Conservation (phyloP, 805 yeast genomes). For the Lipomyces orientalis region DNA sequence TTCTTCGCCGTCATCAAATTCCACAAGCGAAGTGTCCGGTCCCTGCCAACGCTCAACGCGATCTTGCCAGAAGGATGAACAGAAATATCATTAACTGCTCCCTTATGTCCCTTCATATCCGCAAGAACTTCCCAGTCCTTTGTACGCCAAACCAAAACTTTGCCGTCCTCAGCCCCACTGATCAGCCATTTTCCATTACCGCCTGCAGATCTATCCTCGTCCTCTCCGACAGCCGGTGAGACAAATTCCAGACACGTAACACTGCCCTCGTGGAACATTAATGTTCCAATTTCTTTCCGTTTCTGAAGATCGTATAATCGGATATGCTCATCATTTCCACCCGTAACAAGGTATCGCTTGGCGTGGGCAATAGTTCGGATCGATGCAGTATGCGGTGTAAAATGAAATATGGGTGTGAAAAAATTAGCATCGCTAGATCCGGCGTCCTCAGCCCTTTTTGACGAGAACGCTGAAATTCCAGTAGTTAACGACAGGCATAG, state of each 20-base stretch:
- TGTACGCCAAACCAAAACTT: constrained; percentile 88
- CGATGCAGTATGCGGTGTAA: constrained; percentile 90
- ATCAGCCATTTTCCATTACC: constrained; percentile 79
- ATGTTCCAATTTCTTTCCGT: constrained; percentile 89
- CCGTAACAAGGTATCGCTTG: constrained; percentile 85
- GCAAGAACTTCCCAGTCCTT: constrained; percentile 97
- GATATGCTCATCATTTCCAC: constrained; percentile 94
- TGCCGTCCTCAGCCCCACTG: constrained; percentile 90
- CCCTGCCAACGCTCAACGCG: constrained; percentile 87
- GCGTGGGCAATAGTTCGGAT: constrained; percentile 84
- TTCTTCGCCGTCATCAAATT: constrained; percentile 95
- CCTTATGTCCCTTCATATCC: constrained; percentile 84
- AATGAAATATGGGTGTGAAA: constrained; percentile 93
- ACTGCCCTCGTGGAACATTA: constrained; percentile 88
- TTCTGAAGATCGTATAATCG: constrained; percentile 92
- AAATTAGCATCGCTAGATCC: constrained; percentile 55
- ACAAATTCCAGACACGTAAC: constrained; percentile 74
- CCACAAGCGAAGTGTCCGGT: constrained; percentile 86
- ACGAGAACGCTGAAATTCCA: constrained; percentile 43
- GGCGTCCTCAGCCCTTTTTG: constrained; percentile 36
- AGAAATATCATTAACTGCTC: constrained; percentile 80
- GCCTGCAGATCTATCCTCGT: constrained; percentile 28
- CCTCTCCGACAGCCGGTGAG: constrained; percentile 33
- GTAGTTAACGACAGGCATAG: constrained; percentile 80
- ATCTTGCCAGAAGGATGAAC: constrained; percentile 90